Evolutionary conservation across 2,329 filamentous ascomycete genomes (phyloP).

Genomic region (Fusarium compactum): DNA sequence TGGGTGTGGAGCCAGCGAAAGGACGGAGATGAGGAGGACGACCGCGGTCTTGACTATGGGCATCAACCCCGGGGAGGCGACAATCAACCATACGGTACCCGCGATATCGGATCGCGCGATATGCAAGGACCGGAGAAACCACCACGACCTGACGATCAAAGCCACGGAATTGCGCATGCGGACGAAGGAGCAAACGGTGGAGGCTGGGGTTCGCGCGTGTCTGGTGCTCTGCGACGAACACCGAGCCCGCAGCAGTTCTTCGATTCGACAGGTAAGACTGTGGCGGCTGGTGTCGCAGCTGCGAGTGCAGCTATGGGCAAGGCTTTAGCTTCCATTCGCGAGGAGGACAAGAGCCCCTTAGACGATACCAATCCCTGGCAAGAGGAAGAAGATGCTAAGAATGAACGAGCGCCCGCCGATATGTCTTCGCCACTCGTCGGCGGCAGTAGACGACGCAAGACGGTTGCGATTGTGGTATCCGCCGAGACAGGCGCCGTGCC

Average conservation of each 20-base stretch:
- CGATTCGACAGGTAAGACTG: slow-evolving; percentile 83
- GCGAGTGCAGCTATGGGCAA: slow-evolving; percentile 86
- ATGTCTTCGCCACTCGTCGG: slow-evolving; percentile 51
- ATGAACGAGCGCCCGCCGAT: slow-evolving; percentile 54
- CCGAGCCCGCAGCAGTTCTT: slow-evolving; percentile 91
- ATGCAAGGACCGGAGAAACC: slow-evolving; percentile 52
- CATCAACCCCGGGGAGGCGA: slow-evolving; percentile 66
- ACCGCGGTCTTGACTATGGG: slow-evolving; percentile 63
- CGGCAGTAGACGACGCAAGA: slow-evolving; percentile 72
- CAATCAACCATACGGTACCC: slow-evolving; percentile 62
- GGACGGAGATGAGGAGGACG: slow-evolving; percentile 75
- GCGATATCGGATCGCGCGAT: slow-evolving; percentile 48
- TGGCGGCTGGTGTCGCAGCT: slow-evolving; percentile 84
- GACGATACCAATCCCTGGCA: slow-evolving; percentile 92
- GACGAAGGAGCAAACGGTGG: slow-evolving; percentile 54
- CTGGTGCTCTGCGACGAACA: slow-evolving; percentile 82
- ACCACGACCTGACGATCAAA: slow-evolving; percentile 57
- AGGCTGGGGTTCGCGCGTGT: slow-evolving; percentile 80
- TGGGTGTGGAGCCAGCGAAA: slow-evolving; percentile 95
- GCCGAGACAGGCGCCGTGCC: slow-evolving; percentile 74
- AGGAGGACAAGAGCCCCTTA: slow-evolving; percentile 82
- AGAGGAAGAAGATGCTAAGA: slow-evolving; percentile 83
- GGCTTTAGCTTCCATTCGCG: slow-evolving; percentile 83
- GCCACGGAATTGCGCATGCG: slow-evolving; percentile 54
- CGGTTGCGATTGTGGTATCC: slow-evolving; percentile 89